Percentiles rank a stretch among this genome's conserved stretches.
These are phyloP conservation scores for Lactifluus hygrophoroides DNA, from an alignment of 768 basidiomycete genomes.

Conservation along the genomic window DNA sequence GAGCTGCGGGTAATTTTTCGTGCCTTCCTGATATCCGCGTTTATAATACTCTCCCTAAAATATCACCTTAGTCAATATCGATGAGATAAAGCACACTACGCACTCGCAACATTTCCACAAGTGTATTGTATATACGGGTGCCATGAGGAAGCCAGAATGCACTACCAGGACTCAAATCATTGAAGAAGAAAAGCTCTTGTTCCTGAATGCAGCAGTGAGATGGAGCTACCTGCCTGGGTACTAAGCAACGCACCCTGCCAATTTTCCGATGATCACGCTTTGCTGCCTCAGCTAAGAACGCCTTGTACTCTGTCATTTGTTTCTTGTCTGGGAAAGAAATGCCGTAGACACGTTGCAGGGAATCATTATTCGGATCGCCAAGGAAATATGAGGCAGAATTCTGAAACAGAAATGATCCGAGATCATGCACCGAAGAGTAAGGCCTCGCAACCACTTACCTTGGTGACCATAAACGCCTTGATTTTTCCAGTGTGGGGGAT, in stretches of 20 bases:
- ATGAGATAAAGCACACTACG: slow-evolving; percentile 24
- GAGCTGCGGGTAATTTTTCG: slow-evolving; percentile 24
- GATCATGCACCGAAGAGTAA: neutral
- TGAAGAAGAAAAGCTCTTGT: slow-evolving; percentile 98
- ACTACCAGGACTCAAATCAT: slow-evolving; percentile 90
- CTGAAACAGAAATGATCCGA: slow-evolving; percentile 31
- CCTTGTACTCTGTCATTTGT: slow-evolving; percentile 89
- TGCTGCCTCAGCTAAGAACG: slow-evolving; percentile 94
- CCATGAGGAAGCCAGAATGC: slow-evolving; percentile 98
- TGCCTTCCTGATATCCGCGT: slow-evolving; percentile 89
- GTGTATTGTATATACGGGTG: slow-evolving; percentile 90
- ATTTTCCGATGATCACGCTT: slow-evolving; percentile 96
- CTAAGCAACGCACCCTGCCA: slow-evolving; percentile 48
- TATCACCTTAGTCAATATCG: neutral
- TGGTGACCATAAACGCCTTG: slow-evolving; percentile 95
- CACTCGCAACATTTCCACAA: slow-evolving; percentile 86
- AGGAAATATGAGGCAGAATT: slow-evolving; percentile 98
- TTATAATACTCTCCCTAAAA: slow-evolving; percentile 82
- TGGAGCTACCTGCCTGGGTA: neutral
- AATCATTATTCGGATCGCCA: slow-evolving; percentile 87
- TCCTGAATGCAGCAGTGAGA: slow-evolving; percentile 40
- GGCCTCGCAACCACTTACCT: slow-evolving; percentile 38
- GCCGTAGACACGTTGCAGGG: slow-evolving; percentile 93
- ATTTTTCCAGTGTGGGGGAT: slow-evolving; percentile 97
- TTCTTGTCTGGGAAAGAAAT: slow-evolving; percentile 99